These are phyloP conservation scores for Diaporthe longicolla DNA, from an alignment of 2,329 filamentous ascomycete genomes.

Conservation along the genomic window DNA sequence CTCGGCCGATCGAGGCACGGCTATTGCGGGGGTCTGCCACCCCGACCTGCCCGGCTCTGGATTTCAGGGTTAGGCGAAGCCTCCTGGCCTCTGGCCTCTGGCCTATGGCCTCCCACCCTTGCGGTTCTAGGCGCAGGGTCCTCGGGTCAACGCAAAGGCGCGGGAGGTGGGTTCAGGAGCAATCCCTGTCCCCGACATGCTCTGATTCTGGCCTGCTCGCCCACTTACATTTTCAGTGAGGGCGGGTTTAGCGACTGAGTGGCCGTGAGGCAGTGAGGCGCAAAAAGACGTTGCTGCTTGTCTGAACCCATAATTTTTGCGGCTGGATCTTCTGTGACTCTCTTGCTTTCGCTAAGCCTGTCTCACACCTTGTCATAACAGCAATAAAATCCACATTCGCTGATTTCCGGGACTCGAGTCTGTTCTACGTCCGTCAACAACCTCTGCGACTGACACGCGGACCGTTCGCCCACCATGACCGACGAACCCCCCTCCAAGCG, in stretches of 20 bases:
- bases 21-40: conserved; percentile 7
- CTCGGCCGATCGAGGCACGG: conserved; percentile 30
- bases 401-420: neutral
- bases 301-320: conserved; percentile 4
- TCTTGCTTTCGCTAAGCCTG: neutral
- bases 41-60: neutral
- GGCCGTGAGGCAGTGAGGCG: conserved; percentile 11
- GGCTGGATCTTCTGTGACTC: neutral
- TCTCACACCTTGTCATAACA: neutral
- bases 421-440: neutral
- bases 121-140: neutral
- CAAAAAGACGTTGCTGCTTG: conserved; percentile 9
- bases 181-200: conserved; percentile 23
- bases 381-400: neutral
- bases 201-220: conserved; percentile 29
- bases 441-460: conserved; percentile 10
- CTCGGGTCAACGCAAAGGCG: conserved; percentile 22
- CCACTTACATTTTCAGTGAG: conserved; percentile 25
- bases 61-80: neutral
- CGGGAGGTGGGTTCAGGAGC: conserved; percentile 10
- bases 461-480: conserved; percentile 56
- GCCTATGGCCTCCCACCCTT: neutral
- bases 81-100: no score
- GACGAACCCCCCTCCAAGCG: conserved; percentile 69
- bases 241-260: conserved; percentile 27